phyloP scores from a whole-genome alignment of 345 rosid genomes.

The Populus simonii region DNA sequence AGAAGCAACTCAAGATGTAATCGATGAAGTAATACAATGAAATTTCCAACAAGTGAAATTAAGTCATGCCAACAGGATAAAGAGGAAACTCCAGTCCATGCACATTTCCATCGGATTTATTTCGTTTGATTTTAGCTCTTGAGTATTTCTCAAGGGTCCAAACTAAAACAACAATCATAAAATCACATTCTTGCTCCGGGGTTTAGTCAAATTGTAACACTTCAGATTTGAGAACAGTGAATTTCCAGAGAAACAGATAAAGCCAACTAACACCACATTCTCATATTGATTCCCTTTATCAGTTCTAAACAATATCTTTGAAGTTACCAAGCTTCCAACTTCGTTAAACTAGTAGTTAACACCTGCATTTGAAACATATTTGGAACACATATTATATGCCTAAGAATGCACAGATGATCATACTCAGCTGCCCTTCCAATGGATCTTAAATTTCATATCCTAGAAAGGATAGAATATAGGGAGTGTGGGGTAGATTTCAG shows the following conservation, averaged over 20 bases:
- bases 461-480: neutral
- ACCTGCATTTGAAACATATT: neutral
- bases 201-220: too few relatives aligned
- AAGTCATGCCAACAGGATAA: too few relatives aligned
- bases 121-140: too few relatives aligned
- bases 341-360: neutral
- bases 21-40: too few relatives aligned
- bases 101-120: too few relatives aligned
- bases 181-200: neutral
- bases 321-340: neutral
- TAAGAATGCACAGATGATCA: slow-evolving; percentile 2
- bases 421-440: slow-evolving; percentile 1
- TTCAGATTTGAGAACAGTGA: too few relatives aligned
- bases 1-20: too few relatives aligned
- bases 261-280: neutral
- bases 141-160: too few relatives aligned
- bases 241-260: too few relatives aligned
- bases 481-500: neutral
- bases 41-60: too few relatives aligned
- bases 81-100: too few relatives aligned
- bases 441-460: slow-evolving; percentile 2
- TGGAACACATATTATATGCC: neutral
- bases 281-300: neutral
- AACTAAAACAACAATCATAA: neutral
- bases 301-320: neutral